Evolutionary conservation across 441 rosid genomes (phyloP).

Genomic region (Arabidopsis lyrata): DNA sequence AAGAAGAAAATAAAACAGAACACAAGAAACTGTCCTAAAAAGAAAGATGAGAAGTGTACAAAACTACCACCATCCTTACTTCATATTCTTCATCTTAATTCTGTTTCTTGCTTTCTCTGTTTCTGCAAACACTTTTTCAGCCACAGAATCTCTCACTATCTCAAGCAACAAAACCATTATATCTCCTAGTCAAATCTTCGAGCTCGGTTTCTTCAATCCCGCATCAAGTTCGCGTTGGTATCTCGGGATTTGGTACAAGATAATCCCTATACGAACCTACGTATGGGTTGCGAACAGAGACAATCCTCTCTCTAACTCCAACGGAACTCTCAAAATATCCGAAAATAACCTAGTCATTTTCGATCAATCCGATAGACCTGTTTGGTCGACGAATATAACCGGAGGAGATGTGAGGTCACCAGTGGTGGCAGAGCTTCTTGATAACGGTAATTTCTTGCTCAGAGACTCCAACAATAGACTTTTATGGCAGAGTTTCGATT

Average conservation of each 20-base stretch:
- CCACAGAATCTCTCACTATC: constrained; percentile 43
- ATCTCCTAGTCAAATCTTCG: constrained; percentile 53
- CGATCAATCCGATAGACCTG: background rate
- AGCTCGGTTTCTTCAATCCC: constrained; percentile 65
- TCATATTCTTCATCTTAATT: background rate
- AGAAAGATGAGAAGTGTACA: background rate
- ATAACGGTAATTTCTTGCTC: constrained; percentile 72
- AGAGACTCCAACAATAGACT: constrained; percentile 45
- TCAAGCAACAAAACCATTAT: constrained; percentile 41
- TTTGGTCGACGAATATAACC: constrained; percentile 49
- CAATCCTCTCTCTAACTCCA: constrained; percentile 39
- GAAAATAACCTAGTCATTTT: background rate
- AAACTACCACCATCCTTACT: background rate
- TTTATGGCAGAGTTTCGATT: constrained; percentile 80
- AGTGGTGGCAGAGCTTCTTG: constrained; percentile 62
- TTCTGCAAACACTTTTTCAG: constrained; percentile 27
- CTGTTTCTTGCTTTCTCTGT: background rate
- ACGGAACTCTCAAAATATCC: constrained; percentile 27
- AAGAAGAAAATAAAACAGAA: background rate
- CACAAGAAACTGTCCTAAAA: background rate
- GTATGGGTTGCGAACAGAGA: constrained; percentile 77
- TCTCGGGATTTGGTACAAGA: constrained; percentile 66
- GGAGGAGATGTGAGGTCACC: constrained; percentile 49
- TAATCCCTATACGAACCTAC: constrained; percentile 47
- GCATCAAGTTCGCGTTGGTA: constrained; percentile 14